Evolutionary conservation across 2,329 filamentous ascomycete species (phyloP), one percentile per base, ranked within the genome.

Genomic region (Torrubiella hemipterigena): DNA sequence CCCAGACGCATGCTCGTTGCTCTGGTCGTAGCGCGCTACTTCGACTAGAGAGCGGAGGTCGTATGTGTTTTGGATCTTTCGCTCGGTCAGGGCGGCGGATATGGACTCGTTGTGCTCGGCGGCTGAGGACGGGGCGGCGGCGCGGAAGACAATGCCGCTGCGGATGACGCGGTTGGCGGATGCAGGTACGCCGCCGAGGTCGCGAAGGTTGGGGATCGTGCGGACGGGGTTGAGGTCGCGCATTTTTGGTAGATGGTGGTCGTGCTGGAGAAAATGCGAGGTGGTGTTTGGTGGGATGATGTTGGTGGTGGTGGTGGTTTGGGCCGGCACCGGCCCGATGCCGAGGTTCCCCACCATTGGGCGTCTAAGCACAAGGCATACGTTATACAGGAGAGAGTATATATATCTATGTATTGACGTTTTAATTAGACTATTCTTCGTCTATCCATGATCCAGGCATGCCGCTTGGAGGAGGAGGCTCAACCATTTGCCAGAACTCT

Each of bases 151-250:
- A 19, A 79, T 45, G 26, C 64, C 61, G 14, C 58, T 56, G 17
- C 67, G 67, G 37, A 82, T 50, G 35, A 81, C 56, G 18, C 75
- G 45, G 19, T 62, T 59, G 15, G 56, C 56, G 17, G 67, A 65
- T 37, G 81, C 49, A 31, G 51, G 55, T 47, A 51, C 56, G 27
- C 73, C 73, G 39, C 76, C 77, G 17, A 79, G 56, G 47, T 81
- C 77, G 33, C 80, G 68, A 48, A 84, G 76, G 54, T 85, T 84
- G 38, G 61, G 62, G 21, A 83, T 62, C 14, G 77, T 77, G 3
- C 63, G 55, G 20, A 79, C 56, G 32, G 47, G 34, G 35, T 24
- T 24, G 22, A 14, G 6, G 14, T 24, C 22, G n/a, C n/a, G n/a
- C n/a, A n/a, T n/a, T n/a, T n/a, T n/a, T n/a, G n/a, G n/a, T n/a